Evolutionary conservation across 2,329 filamentous ascomycete genomes (phyloP), one percentile per base, ranked within the genome.

Genomic region (Exophiala spinifera): DNA sequence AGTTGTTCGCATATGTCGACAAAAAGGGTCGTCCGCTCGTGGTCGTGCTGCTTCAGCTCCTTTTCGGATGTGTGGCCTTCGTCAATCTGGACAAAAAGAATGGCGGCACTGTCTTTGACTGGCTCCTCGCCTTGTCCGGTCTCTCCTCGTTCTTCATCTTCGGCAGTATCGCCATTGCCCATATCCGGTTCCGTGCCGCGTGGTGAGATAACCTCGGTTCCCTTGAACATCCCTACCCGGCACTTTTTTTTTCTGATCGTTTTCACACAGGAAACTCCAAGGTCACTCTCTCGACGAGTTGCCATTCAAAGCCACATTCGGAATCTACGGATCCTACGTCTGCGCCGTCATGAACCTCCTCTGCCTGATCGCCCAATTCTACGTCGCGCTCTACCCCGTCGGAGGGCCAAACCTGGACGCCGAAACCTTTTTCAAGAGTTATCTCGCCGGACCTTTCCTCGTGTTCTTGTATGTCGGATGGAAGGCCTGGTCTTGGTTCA

Each of bases 171-270:
- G 49, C 45, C 36, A 36, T 63, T 14, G 56, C 59, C 46, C 91
- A 96, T 72, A 95, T 96, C 67, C 89, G 91, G 54, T 96, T 96
- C 80, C 89, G 91, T 59, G 74, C 74, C 20, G 89, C 85, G n/a
- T 95, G 90, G 23, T 25, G 23, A 25, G 23, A 25, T 25, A 25
- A 8, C 23, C 23, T 25, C 23, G 23, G n/a, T n/a, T 25, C 23
- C 23, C 23, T 25, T 25, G 4, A 25, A 25, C 8, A 25, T 25
- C 23, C 23, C 23, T 25, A 25, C n/a, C n/a, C n/a, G n/a, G n/a
- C n/a, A n/a, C n/a, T n/a, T n/a, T n/a, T n/a, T n/a, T n/a, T n/a
- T n/a, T n/a, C n/a, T n/a, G n/a, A n/a, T n/a, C n/a, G n/a, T n/a
- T n/a, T n/a, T n/a, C n/a, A n/a, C n/a, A n/a, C 23, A 5, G 36